These are phyloP conservation scores for Trypanosoma lewisi DNA, from an alignment of 208 protist genomes.

Conservation along the genomic window DNA sequence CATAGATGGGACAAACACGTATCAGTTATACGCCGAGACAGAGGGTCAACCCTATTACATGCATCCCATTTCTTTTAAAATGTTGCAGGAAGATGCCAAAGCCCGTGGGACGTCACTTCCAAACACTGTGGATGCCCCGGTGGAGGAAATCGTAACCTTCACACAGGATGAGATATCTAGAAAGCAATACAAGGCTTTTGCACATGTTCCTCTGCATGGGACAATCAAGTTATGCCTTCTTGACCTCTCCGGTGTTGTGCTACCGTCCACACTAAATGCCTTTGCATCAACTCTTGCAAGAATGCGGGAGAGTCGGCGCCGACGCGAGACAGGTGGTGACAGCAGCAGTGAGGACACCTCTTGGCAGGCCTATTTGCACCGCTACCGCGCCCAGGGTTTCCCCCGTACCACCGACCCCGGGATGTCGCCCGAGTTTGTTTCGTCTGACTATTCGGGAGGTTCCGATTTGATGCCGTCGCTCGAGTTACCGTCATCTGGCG, in stretches of 20 bases:
- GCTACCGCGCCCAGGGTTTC: conserved; percentile 28
- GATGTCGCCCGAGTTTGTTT: conserved; percentile 8
- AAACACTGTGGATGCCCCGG: conserved; percentile 38
- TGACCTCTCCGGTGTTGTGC: conserved; percentile 57
- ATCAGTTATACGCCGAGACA: conserved; percentile 75
- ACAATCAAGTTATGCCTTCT: conserved; percentile 75
- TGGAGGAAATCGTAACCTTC: conserved; percentile 70
- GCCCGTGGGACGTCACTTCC: conserved; percentile 43
- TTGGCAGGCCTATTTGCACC: conserved; percentile 69
- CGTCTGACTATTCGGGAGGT: conserved; percentile 50
- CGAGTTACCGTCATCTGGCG: conserved; percentile 44
- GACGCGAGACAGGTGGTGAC: conserved; percentile 19
- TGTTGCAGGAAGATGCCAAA: conserved; percentile 74
- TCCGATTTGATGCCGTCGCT: conserved; percentile 54
- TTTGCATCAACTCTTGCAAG: conserved; percentile 46
- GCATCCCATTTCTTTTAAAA: conserved; percentile 76
- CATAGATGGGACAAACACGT: conserved; percentile 5
- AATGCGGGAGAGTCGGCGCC: conserved; percentile 38
- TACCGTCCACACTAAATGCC: conserved; percentile 47
- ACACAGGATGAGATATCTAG: conserved; percentile 66
- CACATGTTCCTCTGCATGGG: conserved; percentile 76
- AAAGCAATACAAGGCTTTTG: conserved; percentile 75
- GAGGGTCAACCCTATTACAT: conserved; percentile 79
- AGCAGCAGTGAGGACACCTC: conserved; percentile 38
- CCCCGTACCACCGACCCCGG: neutral